Evolutionary conservation across 768 basidiomycete species (phyloP), one percentile per base, ranked within the genome.

Genomic region (Pholiota molesta): DNA sequence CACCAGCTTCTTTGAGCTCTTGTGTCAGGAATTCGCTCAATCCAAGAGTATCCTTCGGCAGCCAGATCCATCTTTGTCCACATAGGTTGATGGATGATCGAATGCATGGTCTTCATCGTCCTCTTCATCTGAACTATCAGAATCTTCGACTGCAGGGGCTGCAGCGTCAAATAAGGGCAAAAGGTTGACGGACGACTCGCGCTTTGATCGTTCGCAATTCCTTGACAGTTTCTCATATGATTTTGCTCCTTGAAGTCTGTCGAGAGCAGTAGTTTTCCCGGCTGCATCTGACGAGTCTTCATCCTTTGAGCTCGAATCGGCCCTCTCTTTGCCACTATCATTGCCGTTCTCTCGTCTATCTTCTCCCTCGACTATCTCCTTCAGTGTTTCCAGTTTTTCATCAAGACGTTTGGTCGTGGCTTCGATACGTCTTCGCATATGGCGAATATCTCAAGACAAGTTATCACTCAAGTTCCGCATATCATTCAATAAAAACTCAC

Each of bases 11-110:
- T 40, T 73, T 72, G 37, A 82, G 68, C 45, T 82, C 79, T 8
- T 67, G 62, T 33, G 73, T 73, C 54, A 82, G 55, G 37, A 80
- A 37, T 54, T 69, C 63, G 63, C 81, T 82, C 57, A 83, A 67
- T 0, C 82, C 81, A 5, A 82, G 70, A 21, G 59, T 62, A 66
- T 82, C 81, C 56, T 73, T 73, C 5, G 81, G 80, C 53, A 83
- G 71, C 81, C 80, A 81, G 31, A 83, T 79, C 75, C 79, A 82
- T 14, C 73, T 70, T 62, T 82, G 23, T 78, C 73, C 9, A 74
- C 73, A 66, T 83, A 82, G 16, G 76, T 80, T 26, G 79, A 81
- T 19, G 79, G 82, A 65, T 81, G 81, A 63, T 81, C 78, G 61
- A 82, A 83, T 2, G 80, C 80, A 67, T 82, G 78, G 29, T 77